A percentile compares a stretch with the other conserved stretches of the same genome.
phyloP scores from a whole-genome alignment of 495 filamentous ascomycete species.

The Tuber melanosporum region DNA sequence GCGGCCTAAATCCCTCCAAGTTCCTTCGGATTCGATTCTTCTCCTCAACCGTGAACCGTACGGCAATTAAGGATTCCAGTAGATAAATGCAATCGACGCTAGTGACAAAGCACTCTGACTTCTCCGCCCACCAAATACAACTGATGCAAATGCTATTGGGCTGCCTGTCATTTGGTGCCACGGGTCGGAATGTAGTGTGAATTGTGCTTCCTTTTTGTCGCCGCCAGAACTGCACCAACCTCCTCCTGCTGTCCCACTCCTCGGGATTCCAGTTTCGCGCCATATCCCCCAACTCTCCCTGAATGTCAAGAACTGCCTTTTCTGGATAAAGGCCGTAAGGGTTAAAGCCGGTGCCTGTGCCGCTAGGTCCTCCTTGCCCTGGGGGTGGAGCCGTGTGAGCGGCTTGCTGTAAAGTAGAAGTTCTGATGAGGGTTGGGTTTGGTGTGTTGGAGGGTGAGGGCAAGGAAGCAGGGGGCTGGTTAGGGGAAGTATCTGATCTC shows the following conservation, averaged over 20 bases:
- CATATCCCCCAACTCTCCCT: constrained; percentile 79
- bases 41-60: constrained; percentile 85
- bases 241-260: constrained; percentile 66
- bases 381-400: constrained; percentile 42
- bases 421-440: constrained; percentile 70
- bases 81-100: constrained; percentile 94
- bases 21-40: constrained; percentile 97
- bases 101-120: constrained; percentile 80
- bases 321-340: constrained; percentile 77
- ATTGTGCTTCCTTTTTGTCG: constrained; percentile 70
- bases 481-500: constrained; percentile 37
- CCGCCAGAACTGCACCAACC: constrained; percentile 80
- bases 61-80: constrained; percentile 76
- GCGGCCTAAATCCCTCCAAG: constrained; percentile 80
- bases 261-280: constrained; percentile 68
- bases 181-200: constrained; percentile 62
- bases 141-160: constrained; percentile 77
- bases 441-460: constrained; percentile 46
- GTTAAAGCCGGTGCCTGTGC: constrained; percentile 55
- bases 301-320: constrained; percentile 77
- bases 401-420: constrained; percentile 67
- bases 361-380: constrained; percentile 44
- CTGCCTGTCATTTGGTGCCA: constrained; percentile 61
- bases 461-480: constrained; percentile 43
- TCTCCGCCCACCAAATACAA: constrained; percentile 90